These are phyloP conservation scores for Triticum turgidum DNA, from an alignment of 176 grass and related monocot species.

Conservation along the genomic window DNA sequence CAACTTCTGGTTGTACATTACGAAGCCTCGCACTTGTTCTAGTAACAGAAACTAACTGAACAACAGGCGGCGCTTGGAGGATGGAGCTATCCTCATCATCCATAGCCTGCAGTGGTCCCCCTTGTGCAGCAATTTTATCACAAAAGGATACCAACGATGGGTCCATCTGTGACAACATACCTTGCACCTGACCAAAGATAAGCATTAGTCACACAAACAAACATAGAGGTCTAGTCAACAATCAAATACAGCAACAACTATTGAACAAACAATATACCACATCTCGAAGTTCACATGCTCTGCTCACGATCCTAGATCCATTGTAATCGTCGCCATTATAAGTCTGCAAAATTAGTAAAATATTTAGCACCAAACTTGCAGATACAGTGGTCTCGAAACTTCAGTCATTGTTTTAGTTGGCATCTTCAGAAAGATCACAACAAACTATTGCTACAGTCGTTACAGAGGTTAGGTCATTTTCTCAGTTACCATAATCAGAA, in stretches of 20 bases:
- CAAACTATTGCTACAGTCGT: not conserved
- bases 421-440: not conserved
- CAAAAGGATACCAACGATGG: constrained; percentile 88
- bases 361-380: constrained; percentile 11
- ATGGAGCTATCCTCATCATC: constrained; percentile 58
- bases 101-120: constrained; percentile 52
- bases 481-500: not conserved
- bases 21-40: constrained; percentile 89
- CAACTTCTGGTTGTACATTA: constrained; percentile 88
- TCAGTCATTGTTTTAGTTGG: constrained; percentile 9
- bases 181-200: constrained; percentile 62
- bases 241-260: constrained; percentile 3
- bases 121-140: constrained; percentile 87
- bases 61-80: constrained; percentile 71
- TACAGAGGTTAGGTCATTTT: constrained; percentile 11
- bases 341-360: constrained; percentile 41
- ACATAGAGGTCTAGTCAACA: not conserved
- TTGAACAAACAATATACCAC: constrained; percentile 59
- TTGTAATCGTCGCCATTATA: constrained; percentile 94
- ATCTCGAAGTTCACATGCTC: constrained; percentile 94
- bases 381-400: not conserved
- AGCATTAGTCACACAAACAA: constrained; percentile 11
- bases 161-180: constrained; percentile 99
- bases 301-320: constrained; percentile 91
- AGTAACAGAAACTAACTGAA: constrained; percentile 66